phyloP scores from a whole-genome alignment of 2,329 filamentous ascomycete genomes.

The Fusarium sp. region DNA sequence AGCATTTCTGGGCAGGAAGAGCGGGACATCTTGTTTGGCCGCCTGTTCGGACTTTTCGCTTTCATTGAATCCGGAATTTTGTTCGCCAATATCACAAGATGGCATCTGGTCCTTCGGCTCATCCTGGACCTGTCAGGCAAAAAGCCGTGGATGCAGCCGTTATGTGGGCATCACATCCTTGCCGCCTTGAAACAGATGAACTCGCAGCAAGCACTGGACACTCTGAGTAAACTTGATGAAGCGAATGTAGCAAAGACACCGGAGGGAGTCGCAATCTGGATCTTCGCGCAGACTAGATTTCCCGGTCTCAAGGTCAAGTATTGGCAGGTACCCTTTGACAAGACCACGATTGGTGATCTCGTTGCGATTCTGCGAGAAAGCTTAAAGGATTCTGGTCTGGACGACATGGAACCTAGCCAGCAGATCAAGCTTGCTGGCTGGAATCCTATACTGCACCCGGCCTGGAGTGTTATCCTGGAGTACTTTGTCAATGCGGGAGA shows the following conservation, averaged over 20 bases:
- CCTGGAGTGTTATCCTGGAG: constrained; percentile 81
- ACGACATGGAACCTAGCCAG: neutral
- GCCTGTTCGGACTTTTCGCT: constrained; percentile 86
- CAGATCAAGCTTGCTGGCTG: constrained; percentile 74
- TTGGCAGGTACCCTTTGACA: constrained; percentile 80
- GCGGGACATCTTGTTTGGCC: constrained; percentile 83
- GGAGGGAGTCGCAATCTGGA: constrained; percentile 90
- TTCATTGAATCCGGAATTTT: constrained; percentile 82
- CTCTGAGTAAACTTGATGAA: constrained; percentile 68
- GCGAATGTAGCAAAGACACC: constrained; percentile 79
- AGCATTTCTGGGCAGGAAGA: constrained; percentile 73
- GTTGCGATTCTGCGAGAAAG: constrained; percentile 83
- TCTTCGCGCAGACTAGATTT: constrained; percentile 72
- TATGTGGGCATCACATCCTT: constrained; percentile 37
- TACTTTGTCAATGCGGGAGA: constrained; percentile 55
- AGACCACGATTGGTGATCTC: constrained; percentile 72
- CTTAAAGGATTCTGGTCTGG: constrained; percentile 58
- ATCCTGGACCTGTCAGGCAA: constrained; percentile 67
- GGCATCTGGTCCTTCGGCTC: constrained; percentile 74
- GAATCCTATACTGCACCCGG: constrained; percentile 83
- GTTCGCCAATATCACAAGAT: constrained; percentile 67
- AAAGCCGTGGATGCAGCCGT: neutral
- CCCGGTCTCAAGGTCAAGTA: constrained; percentile 70
- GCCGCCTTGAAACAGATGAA: constrained; percentile 56
- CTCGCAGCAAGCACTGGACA: constrained; percentile 61